Evolutionary conservation across 768 basidiomycete species (phyloP).

Genomic region (Hygrocybe coccinea): DNA sequence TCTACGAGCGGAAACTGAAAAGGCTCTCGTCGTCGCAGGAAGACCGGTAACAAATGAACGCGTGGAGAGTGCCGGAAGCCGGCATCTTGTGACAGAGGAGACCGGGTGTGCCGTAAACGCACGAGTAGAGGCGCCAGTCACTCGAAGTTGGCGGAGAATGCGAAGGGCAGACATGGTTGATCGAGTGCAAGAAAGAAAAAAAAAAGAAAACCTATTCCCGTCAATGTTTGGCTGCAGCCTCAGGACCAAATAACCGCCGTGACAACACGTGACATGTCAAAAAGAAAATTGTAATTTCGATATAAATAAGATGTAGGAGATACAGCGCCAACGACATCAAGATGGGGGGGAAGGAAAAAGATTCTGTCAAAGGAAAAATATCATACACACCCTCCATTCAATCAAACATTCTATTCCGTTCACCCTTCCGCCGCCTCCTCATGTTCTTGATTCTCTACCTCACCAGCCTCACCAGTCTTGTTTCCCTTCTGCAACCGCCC

Average conservation of each 20-base stretch:
- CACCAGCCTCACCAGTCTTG: background rate
- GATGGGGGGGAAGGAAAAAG: no score
- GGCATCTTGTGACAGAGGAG: conserved; percentile 20
- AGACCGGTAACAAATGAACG: conserved; percentile 19
- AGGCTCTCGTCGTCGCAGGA: conserved; percentile 32
- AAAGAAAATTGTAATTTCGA: no score
- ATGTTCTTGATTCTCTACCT: background rate
- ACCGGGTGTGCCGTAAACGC: conserved; percentile 29
- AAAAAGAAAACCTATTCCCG: background rate
- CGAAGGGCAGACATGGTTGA: conserved; percentile 58
- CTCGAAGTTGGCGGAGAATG: conserved; percentile 48
- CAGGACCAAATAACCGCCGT: background rate
- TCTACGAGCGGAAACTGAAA: conserved; percentile 42
- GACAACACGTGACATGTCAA: no score
- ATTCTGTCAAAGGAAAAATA: no score
- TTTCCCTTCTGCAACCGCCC: background rate
- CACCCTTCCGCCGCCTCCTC: no score
- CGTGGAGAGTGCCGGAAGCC: conserved; percentile 26
- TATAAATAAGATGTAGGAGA: no score
- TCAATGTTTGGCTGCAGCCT: conserved; percentile 3
- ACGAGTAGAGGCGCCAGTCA: conserved; percentile 41
- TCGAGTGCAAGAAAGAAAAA: conserved; percentile 2
- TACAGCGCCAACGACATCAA: no score
- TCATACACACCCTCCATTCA: no score
- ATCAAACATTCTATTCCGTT: no score